A percentile compares a stretch with the other conserved stretches of the same genome.
Evolutionary conservation across 495 filamentous ascomycete species (phyloP).

Genomic region (Neurospora pannonica): DNA sequence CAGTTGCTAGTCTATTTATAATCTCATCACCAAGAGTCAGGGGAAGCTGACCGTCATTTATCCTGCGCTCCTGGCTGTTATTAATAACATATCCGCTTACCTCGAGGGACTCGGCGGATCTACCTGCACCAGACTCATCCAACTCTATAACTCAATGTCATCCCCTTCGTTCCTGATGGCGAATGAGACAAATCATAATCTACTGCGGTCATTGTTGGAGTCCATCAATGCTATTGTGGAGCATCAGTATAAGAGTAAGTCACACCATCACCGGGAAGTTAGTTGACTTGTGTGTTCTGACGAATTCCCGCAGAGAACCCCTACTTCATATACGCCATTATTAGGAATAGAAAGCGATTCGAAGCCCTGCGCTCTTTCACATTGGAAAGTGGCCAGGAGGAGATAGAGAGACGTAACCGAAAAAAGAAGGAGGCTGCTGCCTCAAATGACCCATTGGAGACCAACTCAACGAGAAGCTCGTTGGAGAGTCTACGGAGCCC

Average conservation of each 20-base stretch:
- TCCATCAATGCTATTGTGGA: constrained; percentile 89
- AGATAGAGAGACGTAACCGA: constrained; percentile 74
- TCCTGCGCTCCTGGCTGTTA: constrained; percentile 80
- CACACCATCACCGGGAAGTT: background rate
- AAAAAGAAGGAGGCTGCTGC: constrained; percentile 58
- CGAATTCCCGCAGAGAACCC: constrained; percentile 54
- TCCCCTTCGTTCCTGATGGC: constrained; percentile 89
- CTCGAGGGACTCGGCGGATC: constrained; percentile 64
- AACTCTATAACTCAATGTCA: constrained; percentile 90
- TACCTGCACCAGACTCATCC: constrained; percentile 72
- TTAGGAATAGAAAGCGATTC: constrained; percentile 74
- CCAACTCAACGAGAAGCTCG: constrained; percentile 48
- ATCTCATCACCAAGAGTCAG: constrained; percentile 82
- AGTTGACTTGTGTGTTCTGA: constrained; percentile 16
- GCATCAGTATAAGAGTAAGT: constrained; percentile 74
- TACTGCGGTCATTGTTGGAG: constrained; percentile 76
- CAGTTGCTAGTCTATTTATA: constrained; percentile 68
- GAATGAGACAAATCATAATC: constrained; percentile 83
- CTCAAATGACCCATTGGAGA: constrained; percentile 33
- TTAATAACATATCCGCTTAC: constrained; percentile 86
- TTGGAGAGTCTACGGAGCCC: constrained; percentile 65
- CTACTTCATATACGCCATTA: constrained; percentile 69
- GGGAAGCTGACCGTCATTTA: constrained; percentile 89
- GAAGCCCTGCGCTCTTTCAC: constrained; percentile 87
- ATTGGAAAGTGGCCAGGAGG: constrained; percentile 87